These are phyloP conservation scores for Candida pseudoglaebosa DNA, from an alignment of 805 yeast genomes.

Conservation along the genomic window DNA sequence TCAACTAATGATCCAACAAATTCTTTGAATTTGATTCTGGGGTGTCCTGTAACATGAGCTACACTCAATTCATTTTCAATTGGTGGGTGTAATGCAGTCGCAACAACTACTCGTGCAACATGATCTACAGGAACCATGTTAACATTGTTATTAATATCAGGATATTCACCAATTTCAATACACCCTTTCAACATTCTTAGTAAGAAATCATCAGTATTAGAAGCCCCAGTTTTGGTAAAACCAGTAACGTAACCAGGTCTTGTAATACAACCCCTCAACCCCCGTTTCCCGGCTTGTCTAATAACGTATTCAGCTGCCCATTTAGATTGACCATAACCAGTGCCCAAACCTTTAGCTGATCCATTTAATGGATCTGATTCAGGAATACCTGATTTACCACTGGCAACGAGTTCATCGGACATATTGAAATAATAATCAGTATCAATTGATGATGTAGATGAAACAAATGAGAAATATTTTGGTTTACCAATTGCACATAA, in stretches of 20 bases:
- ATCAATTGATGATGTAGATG: slow-evolving; percentile 92
- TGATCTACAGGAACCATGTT: slow-evolving; percentile 99
- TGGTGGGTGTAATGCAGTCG: slow-evolving; percentile 79
- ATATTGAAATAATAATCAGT: slow-evolving; percentile 73
- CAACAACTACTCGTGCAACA: slow-evolving; percentile 86
- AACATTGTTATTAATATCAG: slow-evolving; percentile 81
- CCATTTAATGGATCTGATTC: slow-evolving; percentile 85
- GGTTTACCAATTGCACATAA: slow-evolving; percentile 77
- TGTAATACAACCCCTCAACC: slow-evolving; percentile 82
- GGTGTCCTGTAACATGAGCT: slow-evolving; percentile 97
- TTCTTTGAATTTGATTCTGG: slow-evolving; percentile 77
- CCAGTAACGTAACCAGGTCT: slow-evolving; percentile 98
- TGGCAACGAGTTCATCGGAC: slow-evolving; percentile 63
- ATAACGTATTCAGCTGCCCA: slow-evolving; percentile 95
- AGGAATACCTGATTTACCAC: slow-evolving; percentile 68
- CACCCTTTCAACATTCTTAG: slow-evolving; percentile 93
- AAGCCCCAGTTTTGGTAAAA: slow-evolving; percentile 74
- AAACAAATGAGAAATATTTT: slow-evolving; percentile 84
- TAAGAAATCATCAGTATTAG: slow-evolving; percentile 95
- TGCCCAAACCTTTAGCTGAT: slow-evolving; percentile 74
- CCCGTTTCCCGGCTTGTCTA: slow-evolving; percentile 82
- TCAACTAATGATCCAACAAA: slow-evolving; percentile 60
- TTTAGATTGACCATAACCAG: slow-evolving; percentile 96
- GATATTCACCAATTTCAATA: slow-evolving; percentile 79
- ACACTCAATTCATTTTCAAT: slow-evolving; percentile 53